A percentile compares a stretch with the other conserved stretches of the same genome.
Conservation (phyloP, 164 flowering plant genomes). For the Hamamelis virginiana region DNA sequence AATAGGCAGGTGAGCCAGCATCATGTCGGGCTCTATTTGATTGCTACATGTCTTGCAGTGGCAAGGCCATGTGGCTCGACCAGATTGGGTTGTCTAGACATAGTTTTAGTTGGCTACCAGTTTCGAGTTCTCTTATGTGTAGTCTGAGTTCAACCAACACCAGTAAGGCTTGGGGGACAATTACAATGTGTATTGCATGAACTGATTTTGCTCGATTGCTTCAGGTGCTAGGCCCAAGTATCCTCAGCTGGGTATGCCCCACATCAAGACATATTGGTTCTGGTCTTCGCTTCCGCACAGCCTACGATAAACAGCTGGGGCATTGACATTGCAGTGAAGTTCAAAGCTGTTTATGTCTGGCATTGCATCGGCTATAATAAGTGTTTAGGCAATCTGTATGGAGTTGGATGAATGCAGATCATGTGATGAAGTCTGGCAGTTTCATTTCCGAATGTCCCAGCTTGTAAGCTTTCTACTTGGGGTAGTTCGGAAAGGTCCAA, state of each 20-base stretch:
- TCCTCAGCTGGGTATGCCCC: conserved; percentile 76
- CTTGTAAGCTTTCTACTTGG: not conserved
- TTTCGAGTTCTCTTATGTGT: too few relatives aligned
- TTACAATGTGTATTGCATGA: not conserved
- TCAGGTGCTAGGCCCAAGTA: conserved; percentile 84
- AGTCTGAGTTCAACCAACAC: too few relatives aligned
- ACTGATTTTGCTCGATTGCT: conserved; percentile 3
- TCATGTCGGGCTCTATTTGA: too few relatives aligned
- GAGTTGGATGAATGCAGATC: not conserved
- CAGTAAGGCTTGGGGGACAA: too few relatives aligned
- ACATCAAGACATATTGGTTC: conserved; percentile 69
- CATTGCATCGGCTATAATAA: conserved; percentile 2
- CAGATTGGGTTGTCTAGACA: too few relatives aligned
- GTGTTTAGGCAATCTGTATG: not conserved
- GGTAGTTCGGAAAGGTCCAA: not conserved
- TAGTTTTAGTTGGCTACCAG: too few relatives aligned
- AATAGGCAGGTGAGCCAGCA: too few relatives aligned
- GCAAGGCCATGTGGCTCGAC: too few relatives aligned
- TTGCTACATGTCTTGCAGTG: too few relatives aligned
- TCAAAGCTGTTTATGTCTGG: not conserved
- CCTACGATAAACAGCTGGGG: conserved; percentile 33
- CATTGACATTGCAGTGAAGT: conserved; percentile 25
- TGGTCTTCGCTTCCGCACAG: conserved; percentile 71
- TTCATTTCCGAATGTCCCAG: not conserved
- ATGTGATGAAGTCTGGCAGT: not conserved